Percentiles rank a stretch among this genome's conserved stretches.
These are phyloP conservation scores for Rhizopogon sp. DNA, from an alignment of 768 basidiomycete species.

Conservation along the genomic window DNA sequence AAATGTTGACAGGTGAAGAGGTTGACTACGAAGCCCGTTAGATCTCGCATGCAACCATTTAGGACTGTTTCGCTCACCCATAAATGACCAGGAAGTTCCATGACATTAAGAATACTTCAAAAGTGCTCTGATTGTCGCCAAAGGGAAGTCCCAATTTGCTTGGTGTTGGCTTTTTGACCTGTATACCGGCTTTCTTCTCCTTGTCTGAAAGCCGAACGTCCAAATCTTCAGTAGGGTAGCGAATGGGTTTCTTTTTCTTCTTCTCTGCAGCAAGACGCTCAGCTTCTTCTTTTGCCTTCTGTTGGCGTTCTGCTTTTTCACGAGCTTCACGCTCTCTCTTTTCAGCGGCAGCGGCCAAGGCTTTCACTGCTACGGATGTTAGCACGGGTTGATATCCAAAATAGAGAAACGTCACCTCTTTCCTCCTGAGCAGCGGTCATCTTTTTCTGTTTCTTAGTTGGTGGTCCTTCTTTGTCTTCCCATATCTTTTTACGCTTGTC, in stretches of 20 bases:
- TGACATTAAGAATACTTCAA: conserved; percentile 83
- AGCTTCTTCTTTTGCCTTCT: conserved; percentile 62
- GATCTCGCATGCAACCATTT: neutral
- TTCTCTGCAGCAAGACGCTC: conserved; percentile 70
- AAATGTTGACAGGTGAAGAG: conserved; percentile 82
- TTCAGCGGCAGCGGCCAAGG: conserved; percentile 39
- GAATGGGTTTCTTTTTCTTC: conserved; percentile 85
- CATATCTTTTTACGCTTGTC: conserved; percentile 91
- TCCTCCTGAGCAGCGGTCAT: conserved; percentile 69
- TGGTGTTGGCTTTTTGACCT: conserved; percentile 60
- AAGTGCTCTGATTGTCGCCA: conserved; percentile 54
- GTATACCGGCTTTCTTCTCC: conserved; percentile 77
- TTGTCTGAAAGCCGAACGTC: conserved; percentile 77
- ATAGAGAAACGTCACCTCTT: conserved; percentile 43
- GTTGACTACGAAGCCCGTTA: conserved; percentile 49
- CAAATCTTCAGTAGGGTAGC: conserved; percentile 91
- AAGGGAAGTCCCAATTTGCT: conserved; percentile 64
- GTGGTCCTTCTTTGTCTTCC: conserved; percentile 84
- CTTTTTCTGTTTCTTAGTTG: conserved; percentile 79
- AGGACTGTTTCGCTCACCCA: conserved; percentile 52
- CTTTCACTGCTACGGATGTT: conserved; percentile 19
- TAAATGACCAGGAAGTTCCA: conserved; percentile 96
- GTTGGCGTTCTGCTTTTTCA: conserved; percentile 64
- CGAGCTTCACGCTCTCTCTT: conserved; percentile 66
- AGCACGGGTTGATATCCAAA: conserved; percentile 4